A percentile compares a stretch with the other conserved stretches of the same genome.
Conservation (phyloP, 164 flowering plant species). For the Annona cherimola region DNA sequence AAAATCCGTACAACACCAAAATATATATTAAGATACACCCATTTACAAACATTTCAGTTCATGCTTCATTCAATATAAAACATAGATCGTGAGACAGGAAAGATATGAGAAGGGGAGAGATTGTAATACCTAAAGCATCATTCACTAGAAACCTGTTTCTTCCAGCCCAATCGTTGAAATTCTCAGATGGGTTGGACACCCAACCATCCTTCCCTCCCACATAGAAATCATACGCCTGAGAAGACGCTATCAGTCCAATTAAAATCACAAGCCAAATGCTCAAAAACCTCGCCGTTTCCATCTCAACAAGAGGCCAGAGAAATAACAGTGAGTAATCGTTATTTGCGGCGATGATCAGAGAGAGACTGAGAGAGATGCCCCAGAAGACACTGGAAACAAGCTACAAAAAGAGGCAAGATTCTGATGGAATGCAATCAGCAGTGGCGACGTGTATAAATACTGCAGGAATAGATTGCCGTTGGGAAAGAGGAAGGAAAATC, state of each 20-base stretch:
- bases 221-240: constrained; percentile 29
- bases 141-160: constrained; percentile 52
- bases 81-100: not conserved
- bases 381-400: no score
- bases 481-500: no score
- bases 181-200: constrained; percentile 43
- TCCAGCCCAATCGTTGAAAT: constrained; percentile 52
- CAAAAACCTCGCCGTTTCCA: not conserved
- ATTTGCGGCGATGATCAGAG: no score
- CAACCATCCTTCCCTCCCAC: constrained; percentile 74
- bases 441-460: no score
- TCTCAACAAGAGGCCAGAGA: no score
- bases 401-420: no score
- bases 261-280: constrained; percentile 4
- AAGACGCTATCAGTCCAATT: constrained; percentile 22
- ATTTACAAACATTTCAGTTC: no score
- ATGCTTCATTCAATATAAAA: no score
- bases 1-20: not conserved
- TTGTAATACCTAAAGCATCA: constrained; percentile 49
- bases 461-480: no score
- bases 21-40: no score
- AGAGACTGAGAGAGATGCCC: no score
- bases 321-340: not conserved
- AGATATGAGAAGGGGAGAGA: not conserved
- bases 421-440: no score